Conservation (phyloP, 495 filamentous ascomycete genomes). For the Neurospora hispaniola region DNA sequence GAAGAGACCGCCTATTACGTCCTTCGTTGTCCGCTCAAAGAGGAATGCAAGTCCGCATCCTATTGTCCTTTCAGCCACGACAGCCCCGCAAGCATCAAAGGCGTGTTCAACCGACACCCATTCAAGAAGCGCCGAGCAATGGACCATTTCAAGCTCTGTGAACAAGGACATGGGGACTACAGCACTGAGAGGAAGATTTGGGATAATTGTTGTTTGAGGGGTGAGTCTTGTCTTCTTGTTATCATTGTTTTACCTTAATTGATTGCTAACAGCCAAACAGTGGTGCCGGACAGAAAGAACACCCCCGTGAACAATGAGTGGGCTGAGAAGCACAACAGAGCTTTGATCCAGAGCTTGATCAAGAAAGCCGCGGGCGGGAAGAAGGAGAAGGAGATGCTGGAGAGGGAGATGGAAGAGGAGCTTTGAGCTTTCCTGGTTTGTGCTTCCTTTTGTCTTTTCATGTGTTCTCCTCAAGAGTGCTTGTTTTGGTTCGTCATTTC, state of each 20-base stretch:
- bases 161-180: no score
- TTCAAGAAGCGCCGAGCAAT: not conserved
- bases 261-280: not conserved
- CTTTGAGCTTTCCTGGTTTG: no score
- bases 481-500: no score
- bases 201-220: not conserved
- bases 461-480: no score
- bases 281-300: not conserved
- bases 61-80: no score
- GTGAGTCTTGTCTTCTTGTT: no score
- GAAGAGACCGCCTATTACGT: not conserved
- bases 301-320: not conserved
- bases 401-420: not conserved
- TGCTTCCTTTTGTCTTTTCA: no score
- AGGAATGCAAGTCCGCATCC: no score
- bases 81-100: no score
- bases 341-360: not conserved
- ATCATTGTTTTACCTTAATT: no score
- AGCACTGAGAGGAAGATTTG: no score
- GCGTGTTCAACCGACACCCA: not conserved
- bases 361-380: not conserved
- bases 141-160: no score
- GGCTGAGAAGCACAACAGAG: not conserved
- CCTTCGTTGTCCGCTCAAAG: not conserved
- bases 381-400: not conserved